Percentiles rank a stretch among this genome's conserved stretches.
These are phyloP conservation scores for Dichotomopilus funicola DNA, from an alignment of 2,329 filamentous ascomycete species.

Conservation along the genomic window DNA sequence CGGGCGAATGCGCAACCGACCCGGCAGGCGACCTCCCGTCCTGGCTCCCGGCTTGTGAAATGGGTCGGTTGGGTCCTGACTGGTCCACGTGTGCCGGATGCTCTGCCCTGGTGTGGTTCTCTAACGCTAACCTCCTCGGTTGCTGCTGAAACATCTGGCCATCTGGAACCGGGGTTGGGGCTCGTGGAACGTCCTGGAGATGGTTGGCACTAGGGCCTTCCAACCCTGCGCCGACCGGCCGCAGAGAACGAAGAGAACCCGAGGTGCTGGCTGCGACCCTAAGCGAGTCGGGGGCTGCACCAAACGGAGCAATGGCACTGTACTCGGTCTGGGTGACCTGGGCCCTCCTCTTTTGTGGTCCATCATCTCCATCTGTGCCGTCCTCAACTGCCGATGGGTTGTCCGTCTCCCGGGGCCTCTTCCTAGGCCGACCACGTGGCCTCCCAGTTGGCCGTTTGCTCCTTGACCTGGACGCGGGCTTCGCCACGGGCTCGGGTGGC, in stretches of 20 bases:
- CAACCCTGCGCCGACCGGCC: slow-evolving; percentile 56
- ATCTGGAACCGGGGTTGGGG: slow-evolving; percentile 68
- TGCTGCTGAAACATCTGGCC: slow-evolving; percentile 28
- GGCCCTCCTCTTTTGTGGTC: slow-evolving; percentile 64
- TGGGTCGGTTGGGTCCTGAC: slow-evolving; percentile 27
- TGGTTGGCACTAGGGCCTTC: slow-evolving; percentile 41
- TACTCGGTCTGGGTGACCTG: slow-evolving; percentile 67
- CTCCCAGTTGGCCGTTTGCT: slow-evolving; percentile 44
- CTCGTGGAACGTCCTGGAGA: slow-evolving; percentile 66
- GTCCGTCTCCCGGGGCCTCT: slow-evolving; percentile 47
- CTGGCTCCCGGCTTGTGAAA: slow-evolving; percentile 37
- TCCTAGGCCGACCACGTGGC: slow-evolving; percentile 50
- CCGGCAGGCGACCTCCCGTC: slow-evolving; percentile 51
- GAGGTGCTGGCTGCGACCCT: slow-evolving; percentile 87
- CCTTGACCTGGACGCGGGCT: slow-evolving; percentile 51
- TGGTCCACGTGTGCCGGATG: slow-evolving; percentile 39
- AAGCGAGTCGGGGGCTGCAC: slow-evolving; percentile 68
- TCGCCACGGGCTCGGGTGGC: slow-evolving; percentile 23
- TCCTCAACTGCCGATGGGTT: slow-evolving; percentile 72
- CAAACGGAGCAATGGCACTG: slow-evolving; percentile 54
- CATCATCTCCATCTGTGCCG: slow-evolving; percentile 54
- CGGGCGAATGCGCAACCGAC: slow-evolving; percentile 45
- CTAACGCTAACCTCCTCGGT: slow-evolving; percentile 29
- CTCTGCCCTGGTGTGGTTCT: slow-evolving; percentile 53
- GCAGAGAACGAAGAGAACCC: slow-evolving; percentile 76